Evolutionary conservation across 768 basidiomycete genomes (phyloP).

Genomic region (Termitomyces sp.): DNA sequence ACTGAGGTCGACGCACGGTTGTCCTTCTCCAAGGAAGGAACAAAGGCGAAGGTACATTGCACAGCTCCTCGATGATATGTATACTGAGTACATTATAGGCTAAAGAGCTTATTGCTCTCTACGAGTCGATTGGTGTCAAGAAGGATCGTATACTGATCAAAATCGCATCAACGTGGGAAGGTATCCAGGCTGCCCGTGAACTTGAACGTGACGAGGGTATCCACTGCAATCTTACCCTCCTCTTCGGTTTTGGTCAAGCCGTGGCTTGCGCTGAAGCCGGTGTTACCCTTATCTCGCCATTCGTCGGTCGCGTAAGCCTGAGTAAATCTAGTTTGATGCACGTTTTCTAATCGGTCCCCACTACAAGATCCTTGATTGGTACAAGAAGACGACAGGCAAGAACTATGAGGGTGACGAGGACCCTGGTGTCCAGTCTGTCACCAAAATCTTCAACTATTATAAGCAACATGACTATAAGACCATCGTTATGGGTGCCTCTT

Average conservation of each 20-base stretch:
- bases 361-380: slow-evolving; percentile 94
- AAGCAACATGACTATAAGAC: slow-evolving; percentile 98
- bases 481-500: slow-evolving; percentile 99
- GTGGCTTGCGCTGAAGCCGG: slow-evolving; percentile 97
- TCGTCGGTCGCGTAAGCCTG: slow-evolving; percentile 87
- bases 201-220: slow-evolving; percentile 90
- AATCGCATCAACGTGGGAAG: slow-evolving; percentile 99
- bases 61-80: background rate
- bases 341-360: slow-evolving; percentile 6
- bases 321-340: slow-evolving; percentile 7
- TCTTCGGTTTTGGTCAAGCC: slow-evolving; percentile 98
- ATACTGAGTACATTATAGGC: slow-evolving; percentile 35
- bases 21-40: slow-evolving; percentile 92
- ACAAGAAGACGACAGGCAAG: slow-evolving; percentile 90
- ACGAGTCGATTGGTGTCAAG: slow-evolving; percentile 88
- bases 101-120: slow-evolving; percentile 86
- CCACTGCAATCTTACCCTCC: slow-evolving; percentile 98
- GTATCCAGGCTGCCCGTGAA: slow-evolving; percentile 97
- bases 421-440: slow-evolving; percentile 93
- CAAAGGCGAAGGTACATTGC: slow-evolving; percentile 70
- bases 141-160: slow-evolving; percentile 98
- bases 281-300: slow-evolving; percentile 98
- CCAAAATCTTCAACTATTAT: slow-evolving; percentile 99
- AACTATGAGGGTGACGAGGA: slow-evolving; percentile 89
- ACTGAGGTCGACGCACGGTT: slow-evolving; percentile 99